phyloP scores from a whole-genome alignment of 2,329 filamentous ascomycete species.

The Emergomyces orientalis region DNA sequence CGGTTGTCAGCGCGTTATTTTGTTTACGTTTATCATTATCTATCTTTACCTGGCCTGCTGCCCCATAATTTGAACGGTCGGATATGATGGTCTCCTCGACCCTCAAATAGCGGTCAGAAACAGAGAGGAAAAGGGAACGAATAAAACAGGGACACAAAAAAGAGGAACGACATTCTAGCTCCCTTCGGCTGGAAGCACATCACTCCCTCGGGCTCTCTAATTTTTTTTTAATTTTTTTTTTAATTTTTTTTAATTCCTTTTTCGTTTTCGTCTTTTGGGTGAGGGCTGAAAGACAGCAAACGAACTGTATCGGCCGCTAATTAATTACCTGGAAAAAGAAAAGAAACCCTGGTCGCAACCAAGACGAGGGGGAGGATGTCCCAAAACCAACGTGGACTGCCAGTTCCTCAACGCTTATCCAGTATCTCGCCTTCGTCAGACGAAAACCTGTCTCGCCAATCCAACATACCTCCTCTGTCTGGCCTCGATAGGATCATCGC shows the following conservation, averaged over 20 bases:
- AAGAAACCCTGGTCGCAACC: not conserved
- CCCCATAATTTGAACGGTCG: not conserved
- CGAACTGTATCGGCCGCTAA: not conserved
- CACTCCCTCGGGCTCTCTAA: not conserved
- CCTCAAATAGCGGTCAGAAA: not conserved
- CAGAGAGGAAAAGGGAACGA: not conserved
- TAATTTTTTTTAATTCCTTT: not conserved
- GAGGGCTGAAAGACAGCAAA: not conserved
- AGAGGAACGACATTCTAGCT: not conserved
- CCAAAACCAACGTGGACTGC: slow-evolving; percentile 1
- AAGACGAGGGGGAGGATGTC: not conserved
- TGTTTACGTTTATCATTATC: not conserved
- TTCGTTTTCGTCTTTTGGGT: not conserved
- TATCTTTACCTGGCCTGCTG: not conserved
- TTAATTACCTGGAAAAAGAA: slow-evolving; percentile 1
- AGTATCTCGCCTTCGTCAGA: slow-evolving; percentile 5
- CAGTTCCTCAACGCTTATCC: slow-evolving; percentile 7
- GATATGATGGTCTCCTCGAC: not conserved
- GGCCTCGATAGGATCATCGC: slow-evolving; percentile 1
- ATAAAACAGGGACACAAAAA: not conserved
- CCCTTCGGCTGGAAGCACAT: not conserved
- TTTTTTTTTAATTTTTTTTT: not conserved
- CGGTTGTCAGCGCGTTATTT: not conserved
- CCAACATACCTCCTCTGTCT: not conserved
- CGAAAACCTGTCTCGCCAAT: not conserved